Conservation (phyloP, 352 stramenopile species). For the Phytophthora palmivora region DNA sequence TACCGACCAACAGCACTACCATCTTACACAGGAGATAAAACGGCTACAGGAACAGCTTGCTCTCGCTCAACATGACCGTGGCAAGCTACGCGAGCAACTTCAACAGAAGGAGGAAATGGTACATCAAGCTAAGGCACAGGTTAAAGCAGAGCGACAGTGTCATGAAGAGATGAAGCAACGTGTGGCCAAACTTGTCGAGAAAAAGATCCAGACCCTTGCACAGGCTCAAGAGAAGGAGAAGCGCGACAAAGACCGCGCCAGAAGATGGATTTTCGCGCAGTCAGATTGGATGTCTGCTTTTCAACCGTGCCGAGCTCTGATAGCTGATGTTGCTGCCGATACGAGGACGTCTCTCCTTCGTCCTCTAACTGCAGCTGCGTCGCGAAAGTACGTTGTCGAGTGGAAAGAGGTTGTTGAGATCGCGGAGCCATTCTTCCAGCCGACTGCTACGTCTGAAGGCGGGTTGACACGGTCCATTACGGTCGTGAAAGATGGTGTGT, state of each 20-base stretch:
- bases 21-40: conserved; percentile 27
- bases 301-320: conserved; percentile 20
- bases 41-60: conserved; percentile 17
- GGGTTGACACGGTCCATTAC: conserved; percentile 16
- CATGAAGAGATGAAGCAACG: conserved; percentile 17
- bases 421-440: conserved; percentile 30
- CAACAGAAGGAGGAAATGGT: conserved; percentile 30
- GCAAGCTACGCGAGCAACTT: conserved; percentile 33
- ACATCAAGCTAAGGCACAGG: conserved; percentile 18
- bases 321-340: conserved; percentile 9
- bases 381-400: conserved; percentile 28
- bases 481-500: conserved; percentile 40
- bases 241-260: conserved; percentile 20
- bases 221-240: conserved; percentile 16
- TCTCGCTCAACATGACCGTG: conserved; percentile 17
- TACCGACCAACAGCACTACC: conserved; percentile 7
- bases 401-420: conserved; percentile 38
- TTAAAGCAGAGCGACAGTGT: conserved; percentile 9
- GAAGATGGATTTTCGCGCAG: conserved; percentile 28
- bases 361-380: conserved; percentile 9
- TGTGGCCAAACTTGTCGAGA: conserved; percentile 19
- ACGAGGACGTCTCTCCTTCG: conserved; percentile 26
- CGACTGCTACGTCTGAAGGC: conserved; percentile 5
- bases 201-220: conserved; percentile 5
- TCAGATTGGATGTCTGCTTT: conserved; percentile 41